Conservation (phyloP, 2,329 filamentous ascomycete genomes). For the Lasiodiplodia sp. region DNA sequence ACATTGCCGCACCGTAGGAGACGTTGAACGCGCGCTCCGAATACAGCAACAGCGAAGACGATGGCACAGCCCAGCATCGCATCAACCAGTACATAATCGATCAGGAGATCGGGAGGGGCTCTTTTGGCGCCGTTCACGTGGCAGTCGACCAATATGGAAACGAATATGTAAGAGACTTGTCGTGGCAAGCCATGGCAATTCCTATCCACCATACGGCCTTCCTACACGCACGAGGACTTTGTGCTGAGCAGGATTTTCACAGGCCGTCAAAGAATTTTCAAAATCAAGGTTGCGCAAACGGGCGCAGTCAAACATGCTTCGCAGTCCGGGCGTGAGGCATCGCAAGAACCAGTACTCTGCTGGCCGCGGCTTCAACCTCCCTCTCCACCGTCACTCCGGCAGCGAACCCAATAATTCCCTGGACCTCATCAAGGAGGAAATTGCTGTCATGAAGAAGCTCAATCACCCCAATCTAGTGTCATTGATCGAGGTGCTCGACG, state of each 20-base stretch:
- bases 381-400: conserved; percentile 66
- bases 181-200: conserved; percentile 4
- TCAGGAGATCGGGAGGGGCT: conserved; percentile 95
- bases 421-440: conserved; percentile 91
- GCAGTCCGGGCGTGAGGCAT: conserved; percentile 63
- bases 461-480: conserved; percentile 94
- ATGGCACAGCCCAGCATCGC: conserved; percentile 80
- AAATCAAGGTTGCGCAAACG: conserved; percentile 89
- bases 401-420: conserved; percentile 72
- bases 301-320: conserved; percentile 86
- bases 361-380: conserved; percentile 67
- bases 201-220: not conserved
- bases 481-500: conserved; percentile 92
- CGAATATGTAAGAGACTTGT: conserved; percentile 77
- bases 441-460: conserved; percentile 99
- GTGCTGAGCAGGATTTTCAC: conserved; percentile 40
- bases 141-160: conserved; percentile 88
- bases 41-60: conserved; percentile 83
- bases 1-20: conserved; percentile 63
- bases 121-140: conserved; percentile 91
- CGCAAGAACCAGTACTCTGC: conserved; percentile 60
- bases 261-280: conserved; percentile 98
- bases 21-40: conserved; percentile 89
- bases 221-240: not conserved
- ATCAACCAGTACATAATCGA: conserved; percentile 96